Evolutionary conservation across 1,284 basidiomycete species (phyloP), one percentile per base, ranked within the genome.

Genomic region (Gomphus sp.): DNA sequence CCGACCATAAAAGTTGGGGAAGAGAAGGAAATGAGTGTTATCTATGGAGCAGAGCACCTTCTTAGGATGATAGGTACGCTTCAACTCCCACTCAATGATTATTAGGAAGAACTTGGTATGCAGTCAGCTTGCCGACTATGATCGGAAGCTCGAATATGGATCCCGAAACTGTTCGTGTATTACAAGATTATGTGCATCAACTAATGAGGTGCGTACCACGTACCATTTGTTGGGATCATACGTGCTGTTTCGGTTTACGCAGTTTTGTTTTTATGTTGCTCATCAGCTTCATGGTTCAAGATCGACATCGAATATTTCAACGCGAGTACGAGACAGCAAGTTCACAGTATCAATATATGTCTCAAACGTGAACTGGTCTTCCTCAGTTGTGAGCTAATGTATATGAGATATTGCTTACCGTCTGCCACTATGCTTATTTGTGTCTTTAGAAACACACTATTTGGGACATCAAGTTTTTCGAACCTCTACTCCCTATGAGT

Each of bases 41-140:
- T 98, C 18, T 99, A 99, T 67, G 97, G 96, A 0, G 93, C 92
- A 4, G 96, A 99, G 70, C 96, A 99, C 71, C 70, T 99, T 14
- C 70, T 98, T 61, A 77, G 96, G 55, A 86, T 99, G 79, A 80
- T 99, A 63, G 95, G 94, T 97, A 57, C 34, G 64, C 62, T 85
- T 77, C 36, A 16, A 22, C 33, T 44, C 60, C 45, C 25, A 12
- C 28, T 34, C 33, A 10, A 12, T 41, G 45, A 45, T 1, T 12
- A 14, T 18, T 36, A 39, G 18, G 45, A 58, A 39, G 44, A 25
- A 36, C 28, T 55, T 31, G 79, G 78, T 64, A 72, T 18, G 69
- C 73, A 81, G 88, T 89, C 67, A 84, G 78, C 59, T 71, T 90
- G 41, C 88, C 88, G 3, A 77, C 80, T 64, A 94, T 98, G 82